Conservation (phyloP, 495 filamentous ascomycete genomes). For the Pyrenula massariospora region DNA sequence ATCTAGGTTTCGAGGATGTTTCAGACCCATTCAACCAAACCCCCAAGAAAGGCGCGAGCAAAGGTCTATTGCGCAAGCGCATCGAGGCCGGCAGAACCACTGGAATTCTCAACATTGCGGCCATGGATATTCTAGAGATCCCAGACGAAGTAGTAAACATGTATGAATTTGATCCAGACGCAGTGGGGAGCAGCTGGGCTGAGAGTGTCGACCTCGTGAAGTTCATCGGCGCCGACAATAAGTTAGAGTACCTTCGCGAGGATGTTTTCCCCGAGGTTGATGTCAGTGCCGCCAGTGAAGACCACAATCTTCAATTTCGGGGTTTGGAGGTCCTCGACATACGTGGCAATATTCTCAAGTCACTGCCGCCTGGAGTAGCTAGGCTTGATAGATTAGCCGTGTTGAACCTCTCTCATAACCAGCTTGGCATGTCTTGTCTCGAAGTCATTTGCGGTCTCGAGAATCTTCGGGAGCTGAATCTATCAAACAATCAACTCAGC, state of each 20-base stretch:
- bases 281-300: constrained; percentile 42
- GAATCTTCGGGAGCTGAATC: constrained; percentile 63
- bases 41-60: constrained; percentile 46
- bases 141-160: constrained; percentile 79
- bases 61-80: constrained; percentile 57
- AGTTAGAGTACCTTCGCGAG: constrained; percentile 62
- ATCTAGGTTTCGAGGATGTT: constrained; percentile 39
- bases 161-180: constrained; percentile 64
- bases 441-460: constrained; percentile 60
- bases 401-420: constrained; percentile 80
- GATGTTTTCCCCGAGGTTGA: constrained; percentile 65
- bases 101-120: constrained; percentile 81
- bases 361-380: constrained; percentile 64
- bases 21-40: constrained; percentile 59
- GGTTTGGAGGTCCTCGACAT: constrained; percentile 75
- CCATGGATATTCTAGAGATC: constrained; percentile 67
- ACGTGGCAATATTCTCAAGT: constrained; percentile 65
- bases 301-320: constrained; percentile 64
- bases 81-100: constrained; percentile 66
- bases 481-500: constrained; percentile 66
- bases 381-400: constrained; percentile 59
- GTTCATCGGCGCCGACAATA: constrained; percentile 86
- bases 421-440: constrained; percentile 55
- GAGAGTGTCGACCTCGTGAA: constrained; percentile 87
- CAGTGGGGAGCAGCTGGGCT: constrained; percentile 58